These are phyloP conservation scores for Aeschynomene evenia DNA, from an alignment of 306 rosid species.

Conservation along the genomic window DNA sequence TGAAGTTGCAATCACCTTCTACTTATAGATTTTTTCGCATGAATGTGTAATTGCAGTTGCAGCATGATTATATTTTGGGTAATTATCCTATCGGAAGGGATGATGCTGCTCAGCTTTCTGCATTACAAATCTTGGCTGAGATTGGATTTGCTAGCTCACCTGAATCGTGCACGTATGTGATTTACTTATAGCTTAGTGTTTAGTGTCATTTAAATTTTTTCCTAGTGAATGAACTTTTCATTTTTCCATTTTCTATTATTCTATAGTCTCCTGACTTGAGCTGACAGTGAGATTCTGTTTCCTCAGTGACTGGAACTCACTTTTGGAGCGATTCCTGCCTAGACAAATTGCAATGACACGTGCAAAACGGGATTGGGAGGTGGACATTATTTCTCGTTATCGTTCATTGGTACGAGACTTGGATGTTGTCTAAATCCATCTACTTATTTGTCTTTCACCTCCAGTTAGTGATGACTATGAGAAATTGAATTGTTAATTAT, in stretches of 20 bases:
- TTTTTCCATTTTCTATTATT: slow-evolving; percentile 13
- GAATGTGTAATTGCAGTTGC: slow-evolving; percentile 65
- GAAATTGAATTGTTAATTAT: background rate
- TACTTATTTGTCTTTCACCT: slow-evolving; percentile 9
- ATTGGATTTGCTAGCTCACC: slow-evolving; percentile 69
- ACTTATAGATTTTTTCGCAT: slow-evolving; percentile 14
- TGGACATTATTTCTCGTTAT: slow-evolving; percentile 86
- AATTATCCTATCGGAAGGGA: slow-evolving; percentile 98
- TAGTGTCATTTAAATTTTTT: slow-evolving; percentile 5
- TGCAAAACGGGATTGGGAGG: slow-evolving; percentile 95
- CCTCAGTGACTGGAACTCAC: slow-evolving; percentile 86
- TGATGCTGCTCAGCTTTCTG: slow-evolving; percentile 95
- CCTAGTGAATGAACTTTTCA: slow-evolving; percentile 30
- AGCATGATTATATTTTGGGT: slow-evolving; percentile 94
- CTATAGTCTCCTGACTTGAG: background rate
- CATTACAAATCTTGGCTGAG: slow-evolving; percentile 85
- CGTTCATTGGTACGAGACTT: slow-evolving; percentile 60
- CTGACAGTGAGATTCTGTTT: slow-evolving; percentile 20
- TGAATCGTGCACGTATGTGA: slow-evolving; percentile 78
- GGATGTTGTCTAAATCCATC: background rate
- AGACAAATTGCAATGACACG: slow-evolving; percentile 91
- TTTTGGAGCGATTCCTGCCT: slow-evolving; percentile 81
- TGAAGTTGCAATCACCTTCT: slow-evolving; percentile 23
- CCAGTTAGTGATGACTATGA: slow-evolving; percentile 1
- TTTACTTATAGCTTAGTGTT: slow-evolving; percentile 22